Conservation (phyloP, 371 early-diverging fungal species). For the Furculomyces boomerangus region DNA sequence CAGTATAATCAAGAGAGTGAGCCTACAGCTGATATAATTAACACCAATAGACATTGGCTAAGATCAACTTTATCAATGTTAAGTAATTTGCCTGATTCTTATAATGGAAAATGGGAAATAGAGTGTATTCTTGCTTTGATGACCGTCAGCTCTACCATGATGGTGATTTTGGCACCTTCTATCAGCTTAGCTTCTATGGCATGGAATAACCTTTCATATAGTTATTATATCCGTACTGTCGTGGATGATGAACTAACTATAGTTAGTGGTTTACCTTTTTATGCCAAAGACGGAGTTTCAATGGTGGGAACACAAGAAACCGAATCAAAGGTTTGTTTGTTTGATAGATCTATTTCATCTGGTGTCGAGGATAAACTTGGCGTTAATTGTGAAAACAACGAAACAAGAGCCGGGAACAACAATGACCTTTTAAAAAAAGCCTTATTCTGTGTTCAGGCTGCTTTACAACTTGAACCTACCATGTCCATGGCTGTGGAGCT, state of each 20-base stretch:
- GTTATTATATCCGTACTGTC: neutral
- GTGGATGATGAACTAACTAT: neutral
- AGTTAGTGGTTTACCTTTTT: neutral
- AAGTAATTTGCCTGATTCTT: too few species aligned
- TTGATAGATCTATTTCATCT: neutral
- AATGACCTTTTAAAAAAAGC: neutral
- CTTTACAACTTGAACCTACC: neutral
- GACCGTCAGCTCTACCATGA: neutral
- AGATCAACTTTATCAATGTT: neutral
- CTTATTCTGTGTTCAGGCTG: neutral
- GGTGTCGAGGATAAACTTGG: neutral
- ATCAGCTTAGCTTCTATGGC: neutral
- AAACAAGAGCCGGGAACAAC: neutral
- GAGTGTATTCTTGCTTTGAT: neutral
- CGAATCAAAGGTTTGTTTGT: neutral
- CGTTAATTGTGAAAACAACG: neutral
- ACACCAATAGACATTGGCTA: neutral
- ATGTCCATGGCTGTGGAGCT: neutral
- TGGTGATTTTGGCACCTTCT: neutral
- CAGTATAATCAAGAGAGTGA: neutral
- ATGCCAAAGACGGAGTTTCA: neutral
- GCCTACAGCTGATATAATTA: neutral
- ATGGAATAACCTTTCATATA: neutral
- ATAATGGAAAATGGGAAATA: too few species aligned
- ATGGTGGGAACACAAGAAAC: neutral